Percentiles rank a stretch among this genome's conserved stretches.
Evolutionary conservation across 345 rosid species (phyloP).

Genomic region (Erodium maritimum): DNA sequence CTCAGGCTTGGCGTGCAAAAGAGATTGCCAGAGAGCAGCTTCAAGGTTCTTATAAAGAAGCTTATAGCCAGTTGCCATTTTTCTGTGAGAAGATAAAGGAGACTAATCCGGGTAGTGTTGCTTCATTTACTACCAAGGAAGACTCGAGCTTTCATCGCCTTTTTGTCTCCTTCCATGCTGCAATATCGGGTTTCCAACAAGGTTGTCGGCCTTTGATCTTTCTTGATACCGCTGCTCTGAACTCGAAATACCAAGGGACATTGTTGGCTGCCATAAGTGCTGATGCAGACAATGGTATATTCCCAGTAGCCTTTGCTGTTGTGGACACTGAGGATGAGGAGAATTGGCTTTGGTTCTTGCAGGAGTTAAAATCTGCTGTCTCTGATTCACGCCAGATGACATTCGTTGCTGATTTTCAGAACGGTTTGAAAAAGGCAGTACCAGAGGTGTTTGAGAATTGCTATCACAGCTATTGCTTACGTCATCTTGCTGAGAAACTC

Average conservation of each 20-base stretch:
- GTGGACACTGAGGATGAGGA: conserved; percentile 75
- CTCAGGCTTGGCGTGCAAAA: conserved; percentile 94
- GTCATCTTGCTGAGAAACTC: conserved; percentile 69
- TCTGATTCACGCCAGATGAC: conserved; percentile 45
- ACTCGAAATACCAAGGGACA: conserved; percentile 73
- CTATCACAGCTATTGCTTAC: conserved; percentile 68
- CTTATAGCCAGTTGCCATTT: conserved; percentile 66
- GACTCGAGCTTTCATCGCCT: conserved; percentile 83
- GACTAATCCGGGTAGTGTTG: conserved; percentile 86
- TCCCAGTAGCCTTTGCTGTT: conserved; percentile 73
- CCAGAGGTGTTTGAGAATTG: conserved; percentile 60
- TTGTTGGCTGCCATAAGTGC: conserved; percentile 60
- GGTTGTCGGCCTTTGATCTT: conserved; percentile 89
- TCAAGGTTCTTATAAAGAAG: conserved; percentile 80
- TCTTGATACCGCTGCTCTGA: conserved; percentile 55
- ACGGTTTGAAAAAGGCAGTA: conserved; percentile 57
- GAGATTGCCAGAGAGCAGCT: conserved; percentile 92
- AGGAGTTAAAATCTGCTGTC: conserved; percentile 56
- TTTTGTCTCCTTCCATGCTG: conserved; percentile 76
- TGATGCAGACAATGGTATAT: conserved; percentile 75
- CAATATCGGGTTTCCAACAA: conserved; percentile 65
- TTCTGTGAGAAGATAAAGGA: conserved; percentile 85
- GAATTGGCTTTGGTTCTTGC: conserved; percentile 80
- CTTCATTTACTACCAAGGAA: conserved; percentile 63
- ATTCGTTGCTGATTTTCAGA: conserved; percentile 74